Evolutionary conservation across 2,329 filamentous ascomycete species (phyloP).

Genomic region (Nannizziopsis barbatae): DNA sequence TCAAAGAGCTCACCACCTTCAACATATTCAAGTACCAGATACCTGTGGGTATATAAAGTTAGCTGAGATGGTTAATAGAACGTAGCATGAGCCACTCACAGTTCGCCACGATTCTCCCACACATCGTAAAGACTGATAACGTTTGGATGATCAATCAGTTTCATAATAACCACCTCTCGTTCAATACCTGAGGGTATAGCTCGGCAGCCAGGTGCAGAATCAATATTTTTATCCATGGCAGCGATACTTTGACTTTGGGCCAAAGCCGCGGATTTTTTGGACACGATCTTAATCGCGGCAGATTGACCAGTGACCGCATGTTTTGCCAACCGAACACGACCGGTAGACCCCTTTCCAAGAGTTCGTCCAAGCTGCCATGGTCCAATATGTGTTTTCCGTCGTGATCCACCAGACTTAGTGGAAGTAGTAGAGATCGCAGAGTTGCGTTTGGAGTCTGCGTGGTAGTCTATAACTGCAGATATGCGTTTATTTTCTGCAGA

Average conservation of each 20-base stretch:
- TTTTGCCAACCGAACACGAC: constrained; percentile 72
- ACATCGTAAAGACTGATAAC: constrained; percentile 93
- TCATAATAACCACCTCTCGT: constrained; percentile 92
- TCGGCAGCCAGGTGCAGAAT: constrained; percentile 48
- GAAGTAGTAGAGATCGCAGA: constrained; percentile 47
- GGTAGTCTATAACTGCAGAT: constrained; percentile 41
- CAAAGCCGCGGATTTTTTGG: constrained; percentile 66
- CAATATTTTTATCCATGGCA: constrained; percentile 63
- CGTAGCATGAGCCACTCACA: constrained; percentile 50
- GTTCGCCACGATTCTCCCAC: constrained; percentile 91
- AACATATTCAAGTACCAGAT: constrained; percentile 88
- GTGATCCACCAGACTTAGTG: constrained; percentile 43
- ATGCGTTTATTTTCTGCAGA: constrained; percentile 38
- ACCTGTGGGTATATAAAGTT: constrained; percentile 44
- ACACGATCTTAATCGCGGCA: constrained; percentile 92
- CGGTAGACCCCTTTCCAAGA: constrained; percentile 79
- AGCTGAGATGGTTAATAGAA: constrained; percentile 17
- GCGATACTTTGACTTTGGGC: constrained; percentile 78
- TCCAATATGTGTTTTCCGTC: constrained; percentile 65
- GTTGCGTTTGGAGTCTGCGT: constrained; percentile 40
- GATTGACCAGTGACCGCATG: constrained; percentile 67
- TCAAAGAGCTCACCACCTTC: constrained; percentile 75
- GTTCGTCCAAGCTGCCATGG: constrained; percentile 89
- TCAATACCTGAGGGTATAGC: constrained; percentile 81
- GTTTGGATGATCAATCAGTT: constrained; percentile 87